A percentile compares a stretch with the other conserved stretches of the same genome.
Evolutionary conservation across 139 green algal genomes (phyloP).

Genomic region (Diplosphaera chodatii): DNA sequence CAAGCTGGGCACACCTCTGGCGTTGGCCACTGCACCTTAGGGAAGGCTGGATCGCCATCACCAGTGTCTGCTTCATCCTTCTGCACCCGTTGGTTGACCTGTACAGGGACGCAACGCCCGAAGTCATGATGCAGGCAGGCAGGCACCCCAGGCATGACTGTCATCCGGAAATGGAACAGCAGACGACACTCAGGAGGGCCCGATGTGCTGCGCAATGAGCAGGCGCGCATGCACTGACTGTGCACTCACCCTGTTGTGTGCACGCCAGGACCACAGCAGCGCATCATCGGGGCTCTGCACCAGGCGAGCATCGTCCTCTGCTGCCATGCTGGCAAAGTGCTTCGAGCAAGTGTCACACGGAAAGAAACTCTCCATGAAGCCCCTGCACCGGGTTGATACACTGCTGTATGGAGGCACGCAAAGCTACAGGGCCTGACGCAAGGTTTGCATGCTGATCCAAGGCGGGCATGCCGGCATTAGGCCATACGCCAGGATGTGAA

Average conservation of each 20-base stretch:
- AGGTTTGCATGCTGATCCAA: too few species aligned
- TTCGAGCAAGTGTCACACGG: constrained; percentile 41
- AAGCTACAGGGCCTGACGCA: background rate
- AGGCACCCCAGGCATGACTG: too few species aligned
- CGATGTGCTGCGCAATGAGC: background rate
- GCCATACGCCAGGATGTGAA: too few species aligned
- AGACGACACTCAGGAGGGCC: background rate
- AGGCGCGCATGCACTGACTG: background rate
- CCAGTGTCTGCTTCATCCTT: constrained; percentile 35
- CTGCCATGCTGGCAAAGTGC: constrained; percentile 44
- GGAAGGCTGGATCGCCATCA: constrained; percentile 54
- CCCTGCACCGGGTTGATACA: constrained; percentile 8
- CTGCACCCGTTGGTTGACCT: constrained; percentile 60
- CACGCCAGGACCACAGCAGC: constrained; percentile 71
- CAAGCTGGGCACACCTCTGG: constrained; percentile 32
- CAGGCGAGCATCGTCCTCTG: constrained; percentile 19
- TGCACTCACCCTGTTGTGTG: constrained; percentile 60
- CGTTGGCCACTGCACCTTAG: constrained; percentile 59
- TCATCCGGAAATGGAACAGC: too few species aligned
- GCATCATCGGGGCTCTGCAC: constrained; percentile 37
- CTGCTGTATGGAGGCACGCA: too few species aligned
- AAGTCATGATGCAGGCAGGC: too few species aligned
- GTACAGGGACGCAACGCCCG: background rate
- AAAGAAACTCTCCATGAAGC: constrained; percentile 50
- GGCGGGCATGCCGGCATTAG: too few species aligned